Evolutionary conservation across 768 basidiomycete genomes (phyloP), one percentile per base, ranked within the genome.

Genomic region (Lepiota venenata): DNA sequence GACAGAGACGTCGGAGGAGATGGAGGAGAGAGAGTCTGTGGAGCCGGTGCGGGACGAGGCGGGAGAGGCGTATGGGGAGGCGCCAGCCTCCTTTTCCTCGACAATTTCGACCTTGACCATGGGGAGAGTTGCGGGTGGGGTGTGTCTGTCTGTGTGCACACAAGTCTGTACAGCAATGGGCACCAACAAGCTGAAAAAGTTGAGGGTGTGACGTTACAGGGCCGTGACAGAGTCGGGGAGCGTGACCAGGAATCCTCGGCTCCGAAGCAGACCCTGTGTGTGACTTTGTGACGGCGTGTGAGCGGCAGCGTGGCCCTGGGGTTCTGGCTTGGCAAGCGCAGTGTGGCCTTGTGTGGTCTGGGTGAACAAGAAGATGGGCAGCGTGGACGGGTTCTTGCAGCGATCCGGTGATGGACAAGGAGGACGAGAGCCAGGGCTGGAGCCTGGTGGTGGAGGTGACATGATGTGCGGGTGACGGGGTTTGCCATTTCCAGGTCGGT

Each of bases 81-180:
- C 71, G 48, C 67, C 73, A 54, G 75, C 74, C 73, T 91, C 90
- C 76, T 88, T 88, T 63, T 88, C 87, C 59, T 90, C 86, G 59
- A 91, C 86, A 66, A 91, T 89, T 73, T 93, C 84, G 62, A 97
- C 91, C 63, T 93, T 93, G 82, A 97, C 94, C 93, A 94, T 94
- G 73, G 62, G 25, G 25, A 25, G 25, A 25, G 25, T 25, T 25
- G 25, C 5, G 25, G 25, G 5, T 25, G 25, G 25, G n/a, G 25
- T 5, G 25, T 25, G 25, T 25, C 3, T 25, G 25, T 25, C n/a
- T 25, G 25, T 60, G 58, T 37, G 47, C 36, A 41, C n/a, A 44
- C 27, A 1, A 60, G 56, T 50, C 2, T 32, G 10, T 8, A 32
- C 32, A 50, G 44, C 59, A 55, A 43, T 58, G 57, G 57, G 50